A percentile compares a stretch with the other conserved stretches of the same genome.
Evolutionary conservation across 139 green algal genomes (phyloP).

Genomic region (Auxenochlorella protothecoides): DNA sequence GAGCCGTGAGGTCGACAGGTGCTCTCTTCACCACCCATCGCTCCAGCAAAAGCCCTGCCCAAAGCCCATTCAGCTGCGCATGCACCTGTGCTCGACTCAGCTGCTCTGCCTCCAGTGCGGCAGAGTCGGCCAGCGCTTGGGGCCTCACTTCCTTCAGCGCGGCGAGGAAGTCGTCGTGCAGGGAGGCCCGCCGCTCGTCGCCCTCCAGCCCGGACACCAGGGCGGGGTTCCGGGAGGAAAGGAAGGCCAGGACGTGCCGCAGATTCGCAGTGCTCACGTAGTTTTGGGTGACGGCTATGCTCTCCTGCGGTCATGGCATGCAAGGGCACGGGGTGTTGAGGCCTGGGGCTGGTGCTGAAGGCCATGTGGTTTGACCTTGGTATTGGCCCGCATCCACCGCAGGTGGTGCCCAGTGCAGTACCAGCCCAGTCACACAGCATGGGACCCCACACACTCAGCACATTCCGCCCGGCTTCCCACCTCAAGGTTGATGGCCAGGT

Average conservation of each 20-base stretch:
- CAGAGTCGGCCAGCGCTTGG: slow-evolving; percentile 3
- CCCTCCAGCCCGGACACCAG: slow-evolving; percentile 57
- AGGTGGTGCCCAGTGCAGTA: too few species aligned
- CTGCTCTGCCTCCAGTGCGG: not conserved
- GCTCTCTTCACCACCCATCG: too few species aligned
- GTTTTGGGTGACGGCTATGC: slow-evolving; percentile 75
- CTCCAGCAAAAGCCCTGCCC: too few species aligned
- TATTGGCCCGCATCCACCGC: too few species aligned
- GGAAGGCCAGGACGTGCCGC: slow-evolving; percentile 54
- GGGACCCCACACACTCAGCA: too few species aligned
- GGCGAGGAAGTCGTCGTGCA: slow-evolving; percentile 53
- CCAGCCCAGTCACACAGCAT: too few species aligned
- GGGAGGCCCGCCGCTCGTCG: slow-evolving; percentile 26
- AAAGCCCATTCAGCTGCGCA: not conserved
- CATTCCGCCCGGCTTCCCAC: not conserved
- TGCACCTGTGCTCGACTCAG: slow-evolving; percentile 5
- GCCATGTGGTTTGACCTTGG: not conserved
- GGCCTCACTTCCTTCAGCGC: slow-evolving; percentile 14
- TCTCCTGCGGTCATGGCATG: slow-evolving; percentile 23
- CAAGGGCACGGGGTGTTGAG: too few species aligned
- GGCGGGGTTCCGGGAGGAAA: slow-evolving; percentile 30
- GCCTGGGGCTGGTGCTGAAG: not conserved
- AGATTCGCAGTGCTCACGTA: slow-evolving; percentile 61
- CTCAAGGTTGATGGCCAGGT: slow-evolving; percentile 80
- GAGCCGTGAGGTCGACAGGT: too few species aligned